phyloP scores from a whole-genome alignment of 1,284 basidiomycete species.

The Sporisorium reilianum region DNA sequence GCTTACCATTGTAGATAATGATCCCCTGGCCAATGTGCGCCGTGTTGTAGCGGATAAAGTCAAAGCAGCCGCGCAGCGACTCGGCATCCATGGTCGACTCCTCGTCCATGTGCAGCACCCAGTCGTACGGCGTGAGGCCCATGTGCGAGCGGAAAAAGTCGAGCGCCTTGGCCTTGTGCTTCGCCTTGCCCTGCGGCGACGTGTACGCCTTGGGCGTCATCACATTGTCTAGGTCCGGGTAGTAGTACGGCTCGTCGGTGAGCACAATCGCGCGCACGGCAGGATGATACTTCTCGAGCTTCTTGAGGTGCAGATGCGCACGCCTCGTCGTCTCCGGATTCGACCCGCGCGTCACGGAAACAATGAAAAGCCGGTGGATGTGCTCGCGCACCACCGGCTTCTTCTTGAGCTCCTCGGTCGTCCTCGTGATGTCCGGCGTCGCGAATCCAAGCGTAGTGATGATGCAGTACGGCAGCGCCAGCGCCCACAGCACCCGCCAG shows the following conservation, averaged over 20 bases:
- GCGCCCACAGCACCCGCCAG: slow-evolving; percentile 70
- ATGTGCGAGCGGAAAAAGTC: slow-evolving; percentile 71
- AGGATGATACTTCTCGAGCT: slow-evolving; percentile 71
- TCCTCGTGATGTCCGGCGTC: slow-evolving; percentile 69
- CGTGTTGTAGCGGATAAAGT: slow-evolving; percentile 70
- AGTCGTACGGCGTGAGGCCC: slow-evolving; percentile 70
- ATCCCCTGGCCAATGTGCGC: slow-evolving; percentile 71
- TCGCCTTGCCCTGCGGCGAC: slow-evolving; percentile 70
- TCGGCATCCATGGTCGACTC: slow-evolving; percentile 71
- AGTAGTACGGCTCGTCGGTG: slow-evolving; percentile 71
- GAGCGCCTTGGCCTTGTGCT: slow-evolving; percentile 71
- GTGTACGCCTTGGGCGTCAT: slow-evolving; percentile 71
- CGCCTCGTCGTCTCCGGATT: slow-evolving; percentile 70
- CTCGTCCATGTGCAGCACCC: slow-evolving; percentile 71
- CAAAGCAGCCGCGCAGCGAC: slow-evolving; percentile 70
- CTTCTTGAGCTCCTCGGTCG: slow-evolving; percentile 66
- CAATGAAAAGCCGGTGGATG: slow-evolving; percentile 70
- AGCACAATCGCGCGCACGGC: slow-evolving; percentile 70
- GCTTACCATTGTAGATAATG: slow-evolving; percentile 70
- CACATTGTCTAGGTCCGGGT: slow-evolving; percentile 71
- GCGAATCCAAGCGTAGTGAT: slow-evolving; percentile 69
- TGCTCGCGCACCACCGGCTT: slow-evolving; percentile 70
- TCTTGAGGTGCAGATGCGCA: slow-evolving; percentile 70
- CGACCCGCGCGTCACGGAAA: slow-evolving; percentile 71
- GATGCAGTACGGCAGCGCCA: slow-evolving; percentile 70